Evolutionary conservation across 495 filamentous ascomycete genomes (phyloP), one percentile per base, ranked within the genome.

Genomic region (Neurospora tetrasperma): DNA sequence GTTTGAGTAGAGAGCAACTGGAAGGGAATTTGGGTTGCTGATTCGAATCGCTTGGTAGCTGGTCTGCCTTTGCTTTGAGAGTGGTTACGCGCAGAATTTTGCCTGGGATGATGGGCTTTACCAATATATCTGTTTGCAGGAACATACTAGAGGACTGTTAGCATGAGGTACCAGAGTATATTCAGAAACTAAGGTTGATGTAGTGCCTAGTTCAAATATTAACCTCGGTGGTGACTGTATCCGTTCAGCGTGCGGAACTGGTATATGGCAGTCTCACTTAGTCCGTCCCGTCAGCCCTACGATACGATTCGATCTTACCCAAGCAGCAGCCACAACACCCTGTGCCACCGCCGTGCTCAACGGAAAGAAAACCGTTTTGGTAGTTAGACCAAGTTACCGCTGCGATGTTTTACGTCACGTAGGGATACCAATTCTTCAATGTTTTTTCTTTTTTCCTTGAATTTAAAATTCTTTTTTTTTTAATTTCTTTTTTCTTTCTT

Each of bases 1-100:
- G 10, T 73, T 41, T n/a, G 78, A 80, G 72, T 78, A 69, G 41
- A 42, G 48, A 12, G 20, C 11, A 31, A 2, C 0, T 54, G 11
- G n/a, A 4, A 2, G 48, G 48, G 42, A 1, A 8, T 7, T 42
- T 43, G 16, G 6, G 16, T 16, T 43, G 42, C 7, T 7, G 16
- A 43, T 16, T 4, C 12, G 20, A 27, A 11, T 31, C 27, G 27
- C 27, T 7, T 35, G 54, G 54, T 35, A 66, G 27, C 54, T 66
- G 14, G 27, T 9, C 54, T 66, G 16, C 54, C 2, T 35, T 16
- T 14, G 10, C 39, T 11, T 18, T 27, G 3, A 14, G 7, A 5
- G 14, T 66, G 54, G 2, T 66, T 18, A 66, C 23, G 12, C 27
- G 27, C 12, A 5, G 54, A 16, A 16, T 3, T 31, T 31, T 16